These are phyloP conservation scores for Clarireedia homoeocarpa DNA, from an alignment of 2,329 filamentous ascomycete genomes.

Conservation along the genomic window DNA sequence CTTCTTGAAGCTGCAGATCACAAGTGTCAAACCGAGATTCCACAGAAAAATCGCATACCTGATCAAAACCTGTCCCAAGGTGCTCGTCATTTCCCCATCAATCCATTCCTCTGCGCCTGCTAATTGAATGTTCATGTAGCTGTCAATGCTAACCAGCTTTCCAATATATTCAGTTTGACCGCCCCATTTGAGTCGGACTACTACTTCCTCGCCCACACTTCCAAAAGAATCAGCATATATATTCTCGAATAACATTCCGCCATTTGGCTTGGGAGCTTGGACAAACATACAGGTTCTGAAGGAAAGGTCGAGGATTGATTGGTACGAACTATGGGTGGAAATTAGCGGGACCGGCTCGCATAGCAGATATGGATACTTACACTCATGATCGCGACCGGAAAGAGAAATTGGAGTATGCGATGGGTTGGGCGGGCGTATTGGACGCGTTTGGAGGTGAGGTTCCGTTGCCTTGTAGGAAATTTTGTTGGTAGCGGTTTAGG, in stretches of 20 bases:
- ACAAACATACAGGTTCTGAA: slow-evolving; percentile 73
- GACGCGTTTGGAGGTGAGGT: not conserved
- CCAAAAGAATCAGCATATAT: slow-evolving; percentile 5
- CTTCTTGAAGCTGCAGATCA: not conserved
- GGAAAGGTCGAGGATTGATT: slow-evolving; percentile 92
- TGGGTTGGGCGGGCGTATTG: not conserved
- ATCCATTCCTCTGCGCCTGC: slow-evolving; percentile 88
- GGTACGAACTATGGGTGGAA: slow-evolving; percentile 61
- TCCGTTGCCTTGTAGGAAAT: slow-evolving; percentile 17
- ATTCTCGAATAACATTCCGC: not conserved
- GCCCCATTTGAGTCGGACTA: slow-evolving; percentile 95
- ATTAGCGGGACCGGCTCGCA: slow-evolving; percentile 19
- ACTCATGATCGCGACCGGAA: slow-evolving; percentile 30
- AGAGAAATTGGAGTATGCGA: not conserved
- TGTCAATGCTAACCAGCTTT: slow-evolving; percentile 83
- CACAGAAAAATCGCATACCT: slow-evolving; percentile 46
- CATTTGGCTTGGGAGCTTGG: not conserved
- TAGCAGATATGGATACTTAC: slow-evolving; percentile 22
- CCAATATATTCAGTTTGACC: slow-evolving; percentile 91
- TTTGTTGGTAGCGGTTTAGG: slow-evolving; percentile 6
- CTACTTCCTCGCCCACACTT: slow-evolving; percentile 82
- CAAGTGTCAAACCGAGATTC: too few relatives aligned
- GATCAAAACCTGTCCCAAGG: slow-evolving; percentile 85
- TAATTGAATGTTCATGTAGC: slow-evolving; percentile 98
- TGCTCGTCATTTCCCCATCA: slow-evolving; percentile 75